phyloP scores from a whole-genome alignment of 345 rosid genomes.

The Citrus trifoliata region DNA sequence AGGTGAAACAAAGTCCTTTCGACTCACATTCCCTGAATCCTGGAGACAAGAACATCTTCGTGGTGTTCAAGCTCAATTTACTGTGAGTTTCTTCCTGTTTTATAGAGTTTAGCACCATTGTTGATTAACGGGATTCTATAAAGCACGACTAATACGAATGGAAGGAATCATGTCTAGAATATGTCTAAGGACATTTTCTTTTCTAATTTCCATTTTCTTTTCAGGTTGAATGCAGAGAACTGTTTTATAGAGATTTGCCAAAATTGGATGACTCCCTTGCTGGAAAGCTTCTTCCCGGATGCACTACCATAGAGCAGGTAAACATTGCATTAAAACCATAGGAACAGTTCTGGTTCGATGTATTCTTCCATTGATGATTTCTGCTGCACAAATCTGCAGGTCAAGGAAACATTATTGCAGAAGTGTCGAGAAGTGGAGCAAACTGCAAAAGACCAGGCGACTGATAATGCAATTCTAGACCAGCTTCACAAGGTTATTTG shows the following conservation, averaged over 20 bases:
- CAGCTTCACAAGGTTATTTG: conserved; percentile 71
- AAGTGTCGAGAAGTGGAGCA: conserved; percentile 76
- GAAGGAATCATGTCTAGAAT: not conserved
- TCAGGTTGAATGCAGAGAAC: conserved; percentile 85
- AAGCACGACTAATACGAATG: not conserved
- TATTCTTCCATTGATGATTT: not conserved
- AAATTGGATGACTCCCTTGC: conserved; percentile 79
- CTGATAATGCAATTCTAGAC: conserved; percentile 89
- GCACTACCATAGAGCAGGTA: conserved; percentile 76
- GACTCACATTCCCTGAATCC: conserved; percentile 76
- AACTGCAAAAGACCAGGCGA: conserved; percentile 83
- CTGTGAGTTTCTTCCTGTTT: conserved; percentile 55
- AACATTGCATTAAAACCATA: not conserved
- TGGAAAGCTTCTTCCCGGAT: conserved; percentile 78
- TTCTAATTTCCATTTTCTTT: conserved; percentile 9
- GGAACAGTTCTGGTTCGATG: not conserved
- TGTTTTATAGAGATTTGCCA: conserved; percentile 79
- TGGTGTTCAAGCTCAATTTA: conserved; percentile 81
- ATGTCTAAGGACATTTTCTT: not conserved
- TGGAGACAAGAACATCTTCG: conserved; percentile 88
- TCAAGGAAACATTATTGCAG: conserved; percentile 60
- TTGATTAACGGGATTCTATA: not conserved
- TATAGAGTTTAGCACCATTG: not conserved
- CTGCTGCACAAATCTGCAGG: conserved; percentile 44
- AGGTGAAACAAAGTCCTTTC: conserved; percentile 79